A percentile compares a stretch with the other conserved stretches of the same genome.
Conservation (phyloP, 2,329 filamentous ascomycete genomes). For the Penicillium vulpinum region DNA sequence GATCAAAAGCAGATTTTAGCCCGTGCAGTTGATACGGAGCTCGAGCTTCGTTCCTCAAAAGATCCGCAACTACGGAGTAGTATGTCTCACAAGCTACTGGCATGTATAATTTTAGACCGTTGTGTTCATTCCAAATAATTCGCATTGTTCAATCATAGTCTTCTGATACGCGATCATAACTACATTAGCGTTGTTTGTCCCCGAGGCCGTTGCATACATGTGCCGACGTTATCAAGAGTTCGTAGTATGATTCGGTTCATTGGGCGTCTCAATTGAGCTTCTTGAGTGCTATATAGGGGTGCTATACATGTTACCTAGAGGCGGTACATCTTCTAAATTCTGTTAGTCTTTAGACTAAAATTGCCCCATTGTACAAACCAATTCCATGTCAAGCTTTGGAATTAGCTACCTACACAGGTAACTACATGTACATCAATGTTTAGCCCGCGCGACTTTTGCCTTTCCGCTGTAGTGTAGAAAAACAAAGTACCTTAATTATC, state of each 20-base stretch:
- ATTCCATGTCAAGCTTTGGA: not conserved
- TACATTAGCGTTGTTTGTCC: not conserved
- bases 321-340: not conserved
- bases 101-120: not conserved
- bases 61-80: too few relatives aligned
- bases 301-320: not conserved
- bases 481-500: too few relatives aligned
- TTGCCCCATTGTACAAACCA: not conserved
- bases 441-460: too few relatives aligned
- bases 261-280: not conserved
- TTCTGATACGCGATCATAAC: not conserved
- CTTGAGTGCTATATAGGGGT: not conserved
- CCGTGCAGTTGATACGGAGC: not conserved
- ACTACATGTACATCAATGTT: too few relatives aligned
- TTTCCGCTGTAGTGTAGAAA: too few relatives aligned
- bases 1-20: not conserved
- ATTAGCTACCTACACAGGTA: too few relatives aligned
- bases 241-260: not conserved
- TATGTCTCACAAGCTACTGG: not conserved
- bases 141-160: not conserved
- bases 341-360: not conserved
- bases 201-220: not conserved
- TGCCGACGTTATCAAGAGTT: too few relatives aligned
- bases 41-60: not conserved
- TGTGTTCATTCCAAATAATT: not conserved